Base-by-base conservation (phyloP, 208 protist species). In the Trypanosoma boissoni region DNA sequence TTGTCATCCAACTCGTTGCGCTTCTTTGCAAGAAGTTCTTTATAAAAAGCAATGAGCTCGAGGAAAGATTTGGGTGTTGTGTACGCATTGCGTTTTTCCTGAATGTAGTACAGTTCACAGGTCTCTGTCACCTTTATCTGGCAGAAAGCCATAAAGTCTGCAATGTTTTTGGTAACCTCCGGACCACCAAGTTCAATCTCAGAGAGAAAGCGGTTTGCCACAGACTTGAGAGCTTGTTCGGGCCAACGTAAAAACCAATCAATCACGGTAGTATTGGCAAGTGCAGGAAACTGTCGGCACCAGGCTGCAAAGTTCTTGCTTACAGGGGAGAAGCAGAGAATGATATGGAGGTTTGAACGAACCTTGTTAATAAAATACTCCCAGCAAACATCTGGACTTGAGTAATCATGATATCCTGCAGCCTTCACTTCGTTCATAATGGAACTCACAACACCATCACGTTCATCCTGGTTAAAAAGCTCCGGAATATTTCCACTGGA, bases 201-300 rank as follows among this genome's bases (percentile, higher is more conserved):
- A 8, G 85, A 96, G 21, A 98, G 76, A 72, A 98, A 98, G 45
- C 91, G 79, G 48, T 83, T 73, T 39, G 97, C 97, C 32, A 99
- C 98, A 23, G 96, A 98, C 63, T 93, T 80, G 7, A 99, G 86
- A 14, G 97, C 98, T 60, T 99, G 95, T 67, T 98, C 80, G 6
- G 98, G 97, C 98, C 98, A 99, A 58, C 80, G 80, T 57, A 99
- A 92, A 87, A 99, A 99, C 97, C 97, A 99, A 86, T 99, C 97
- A 74, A 99, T 99, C 32, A 96, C 88, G 20, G 97, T 99, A 26
- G 93, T 98, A 76, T 97, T 98, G 27, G 97, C 90, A 10, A 99
- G 70, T n/a, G 97, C 96, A 29, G 98, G 98, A 92, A 99, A 99
- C 80, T 99, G 93, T 39, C 97, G 83, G 65, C 92, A 97, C 83